A percentile compares a stretch with the other conserved stretches of the same genome.
phyloP scores from a whole-genome alignment of 73 alveolate species.

The Paramecium caudatum region DNA sequence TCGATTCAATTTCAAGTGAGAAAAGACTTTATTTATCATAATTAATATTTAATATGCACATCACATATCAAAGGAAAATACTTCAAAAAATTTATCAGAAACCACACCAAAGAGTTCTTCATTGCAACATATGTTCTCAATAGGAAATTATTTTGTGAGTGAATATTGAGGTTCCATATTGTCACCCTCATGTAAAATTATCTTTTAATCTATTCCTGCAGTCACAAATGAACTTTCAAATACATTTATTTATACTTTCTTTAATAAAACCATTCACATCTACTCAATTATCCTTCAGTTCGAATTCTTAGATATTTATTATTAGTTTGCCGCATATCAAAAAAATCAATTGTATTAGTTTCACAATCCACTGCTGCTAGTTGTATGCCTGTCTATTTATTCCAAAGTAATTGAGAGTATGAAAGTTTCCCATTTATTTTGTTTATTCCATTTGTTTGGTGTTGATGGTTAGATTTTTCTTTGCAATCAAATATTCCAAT shows the following conservation, averaged over 20 bases:
- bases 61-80: neutral
- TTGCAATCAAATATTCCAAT: neutral
- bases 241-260: neutral
- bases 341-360: neutral
- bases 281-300: slow-evolving; percentile 9
- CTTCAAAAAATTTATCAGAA: slow-evolving; percentile 1
- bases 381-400: neutral
- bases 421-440: neutral
- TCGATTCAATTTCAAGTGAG: neutral
- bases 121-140: slow-evolving; percentile 15
- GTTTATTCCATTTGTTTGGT: neutral
- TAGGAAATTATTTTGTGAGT: neutral
- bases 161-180: neutral
- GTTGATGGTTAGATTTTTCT: too few species aligned
- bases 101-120: slow-evolving; percentile 14
- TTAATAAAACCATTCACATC: slow-evolving; percentile 11
- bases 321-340: neutral
- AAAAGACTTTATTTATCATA: neutral
- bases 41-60: slow-evolving; percentile 14
- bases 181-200: neutral
- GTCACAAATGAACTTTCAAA: neutral
- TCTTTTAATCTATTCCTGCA: slow-evolving; percentile 25
- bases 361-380: slow-evolving; percentile 9
- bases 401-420: neutral
- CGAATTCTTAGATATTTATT: slow-evolving; percentile 10